These are phyloP conservation scores for Neophaeococcomyces mojaviensis DNA, from an alignment of 2,329 filamentous ascomycete genomes.

Conservation along the genomic window DNA sequence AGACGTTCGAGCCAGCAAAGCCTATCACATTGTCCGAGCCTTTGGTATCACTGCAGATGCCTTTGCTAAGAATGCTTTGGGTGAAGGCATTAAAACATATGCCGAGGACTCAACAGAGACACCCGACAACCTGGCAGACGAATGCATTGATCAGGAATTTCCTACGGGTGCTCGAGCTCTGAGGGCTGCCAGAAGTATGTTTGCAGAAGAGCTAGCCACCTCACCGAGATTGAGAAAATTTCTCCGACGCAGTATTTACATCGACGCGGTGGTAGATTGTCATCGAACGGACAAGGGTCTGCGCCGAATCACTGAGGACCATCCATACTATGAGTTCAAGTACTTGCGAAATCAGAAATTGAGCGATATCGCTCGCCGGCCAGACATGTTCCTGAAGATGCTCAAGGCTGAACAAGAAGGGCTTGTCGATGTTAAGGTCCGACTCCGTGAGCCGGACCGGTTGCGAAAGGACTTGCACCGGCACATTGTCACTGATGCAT, in stretches of 20 bases:
- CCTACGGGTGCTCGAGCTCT: conserved; percentile 68
- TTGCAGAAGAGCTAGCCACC: conserved; percentile 79
- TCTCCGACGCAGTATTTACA: conserved; percentile 75
- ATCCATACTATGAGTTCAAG: conserved; percentile 96
- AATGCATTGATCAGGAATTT: conserved; percentile 64
- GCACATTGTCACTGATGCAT: conserved; percentile 90
- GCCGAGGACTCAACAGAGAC: conserved; percentile 75
- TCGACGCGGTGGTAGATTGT: conserved; percentile 76
- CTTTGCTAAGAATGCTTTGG: conserved; percentile 77
- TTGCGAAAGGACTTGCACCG: conserved; percentile 70
- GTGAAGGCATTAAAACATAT: conserved; percentile 68
- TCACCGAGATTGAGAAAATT: conserved; percentile 86
- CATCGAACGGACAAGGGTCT: conserved; percentile 88
- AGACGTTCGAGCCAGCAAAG: conserved; percentile 70
- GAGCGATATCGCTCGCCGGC: conserved; percentile 68
- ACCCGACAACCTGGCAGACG: conserved; percentile 82
- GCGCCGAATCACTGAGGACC: conserved; percentile 85
- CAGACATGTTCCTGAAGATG: conserved; percentile 93
- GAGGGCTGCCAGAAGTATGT: conserved; percentile 74
- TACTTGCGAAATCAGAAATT: conserved; percentile 88
- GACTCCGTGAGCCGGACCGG: conserved; percentile 65
- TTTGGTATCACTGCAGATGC: conserved; percentile 87
- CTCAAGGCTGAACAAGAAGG: conserved; percentile 93
- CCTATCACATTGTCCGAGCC: conserved; percentile 74
- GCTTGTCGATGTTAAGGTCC: conserved; percentile 75